Evolutionary conservation across 2,329 filamentous ascomycete genomes (phyloP), one percentile per base, ranked within the genome.

Genomic region (Westerdykella ornata): DNA sequence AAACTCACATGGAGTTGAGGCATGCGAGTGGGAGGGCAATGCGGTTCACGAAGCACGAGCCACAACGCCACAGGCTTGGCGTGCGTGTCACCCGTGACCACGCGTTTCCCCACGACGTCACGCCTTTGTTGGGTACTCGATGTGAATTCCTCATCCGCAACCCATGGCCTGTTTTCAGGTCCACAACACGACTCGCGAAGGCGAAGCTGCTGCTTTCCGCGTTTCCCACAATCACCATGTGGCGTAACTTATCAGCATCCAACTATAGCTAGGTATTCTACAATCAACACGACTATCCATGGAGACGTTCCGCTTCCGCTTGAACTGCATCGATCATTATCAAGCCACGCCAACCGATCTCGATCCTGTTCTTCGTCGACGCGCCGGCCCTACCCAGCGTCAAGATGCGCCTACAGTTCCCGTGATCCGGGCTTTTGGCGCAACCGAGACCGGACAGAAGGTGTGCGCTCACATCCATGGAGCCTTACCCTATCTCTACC

Each of bases 291-390:
- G 38, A 52, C 45, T 48, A 53, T 51, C 54, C 57, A 81, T 81
- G 83, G 83, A 88, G 58, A 73, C 78, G 53, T 97, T 98, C 70
- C 84, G 86, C 55, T 81, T 98, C 62, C 85, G 89, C 56, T 73
- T 98, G 60, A 96, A 98, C 65, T 95, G 88, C 71, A 83, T 98
- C 70, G 92, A 98, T 68, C 83, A 92, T 65, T 98, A 97, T 66
- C 88, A 95, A 69, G 79, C 82, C 31, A 74, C 74, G 9, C 85
- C 88, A 14, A 85, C 88, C 38, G 75, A 76, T 52, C 83, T 92
- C 63, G 89, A 97, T 67, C 88, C 89, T 48, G 76, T 80, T 47
- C 74, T 96, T 50, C 80, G 83, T 47, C 80, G 79, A 52, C 77
- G 80, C 62, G 76, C 71, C 18, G 72, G 71, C 13, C 48, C 47